A percentile compares a stretch with the other conserved stretches of the same genome.
Conservation (phyloP, 192 early-diverging fungal genomes). For the Backusella macrospora region DNA sequence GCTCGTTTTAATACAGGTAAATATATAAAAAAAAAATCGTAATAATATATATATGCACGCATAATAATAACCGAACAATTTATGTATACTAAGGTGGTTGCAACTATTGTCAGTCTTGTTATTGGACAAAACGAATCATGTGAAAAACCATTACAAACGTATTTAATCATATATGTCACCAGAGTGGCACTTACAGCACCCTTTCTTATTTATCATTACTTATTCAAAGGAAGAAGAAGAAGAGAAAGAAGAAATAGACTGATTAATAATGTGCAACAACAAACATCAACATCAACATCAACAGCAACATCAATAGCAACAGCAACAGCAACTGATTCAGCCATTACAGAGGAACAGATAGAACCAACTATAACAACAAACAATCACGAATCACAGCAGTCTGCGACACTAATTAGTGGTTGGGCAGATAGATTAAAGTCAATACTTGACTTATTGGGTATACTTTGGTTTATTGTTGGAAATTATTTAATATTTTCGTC, state of each 20-base stretch:
- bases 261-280: neutral
- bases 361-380: neutral
- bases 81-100: constrained; percentile 13
- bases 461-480: constrained; percentile 70
- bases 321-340: neutral
- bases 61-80: neutral
- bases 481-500: constrained; percentile 69
- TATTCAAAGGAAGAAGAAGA: constrained; percentile 17
- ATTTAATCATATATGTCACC: constrained; percentile 21
- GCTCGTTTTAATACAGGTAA: constrained; percentile 25
- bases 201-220: constrained; percentile 19
- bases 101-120: constrained; percentile 18
- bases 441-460: constrained; percentile 58
- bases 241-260: neutral
- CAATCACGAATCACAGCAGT: neutral
- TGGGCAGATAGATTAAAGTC: constrained; percentile 47
- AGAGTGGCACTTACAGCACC: constrained; percentile 23
- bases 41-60: neutral
- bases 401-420: neutral
- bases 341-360: neutral
- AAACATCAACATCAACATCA: neutral
- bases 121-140: constrained; percentile 23
- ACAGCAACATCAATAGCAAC: neutral
- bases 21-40: neutral
- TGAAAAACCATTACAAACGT: constrained; percentile 28